A percentile compares a stretch with the other conserved stretches of the same genome.
These are phyloP conservation scores for Stemphylium lycopersici DNA, from an alignment of 2,329 filamentous ascomycete species.

Conservation along the genomic window DNA sequence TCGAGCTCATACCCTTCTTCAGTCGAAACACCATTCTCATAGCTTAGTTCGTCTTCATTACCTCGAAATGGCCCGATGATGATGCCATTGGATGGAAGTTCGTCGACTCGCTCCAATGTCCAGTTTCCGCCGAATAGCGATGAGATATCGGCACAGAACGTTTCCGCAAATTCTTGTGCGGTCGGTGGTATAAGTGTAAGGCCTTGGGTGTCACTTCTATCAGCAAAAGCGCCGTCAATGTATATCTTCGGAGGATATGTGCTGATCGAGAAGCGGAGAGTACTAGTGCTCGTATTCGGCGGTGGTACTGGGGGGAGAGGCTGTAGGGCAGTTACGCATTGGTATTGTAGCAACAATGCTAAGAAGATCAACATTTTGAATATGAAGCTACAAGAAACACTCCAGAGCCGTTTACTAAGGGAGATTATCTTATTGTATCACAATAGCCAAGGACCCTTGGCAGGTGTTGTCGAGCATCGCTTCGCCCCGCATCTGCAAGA, in stretches of 20 bases:
- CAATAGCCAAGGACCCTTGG: constrained; percentile 7
- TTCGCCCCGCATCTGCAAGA: constrained; percentile 12
- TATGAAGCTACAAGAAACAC: background rate
- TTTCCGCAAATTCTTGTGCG: constrained; percentile 56
- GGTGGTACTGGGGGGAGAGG: constrained; percentile 49
- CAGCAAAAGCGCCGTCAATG: constrained; percentile 50
- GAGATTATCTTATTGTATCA: background rate
- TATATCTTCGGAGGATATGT: constrained; percentile 47
- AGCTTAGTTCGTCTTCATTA: constrained; percentile 45
- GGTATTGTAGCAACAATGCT: background rate
- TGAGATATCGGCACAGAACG: constrained; percentile 55
- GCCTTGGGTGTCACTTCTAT: constrained; percentile 52
- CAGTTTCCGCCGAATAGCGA: constrained; percentile 51
- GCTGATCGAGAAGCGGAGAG: constrained; percentile 31
- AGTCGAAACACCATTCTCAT: constrained; percentile 55
- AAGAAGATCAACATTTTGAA: background rate
- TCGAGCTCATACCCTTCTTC: constrained; percentile 60
- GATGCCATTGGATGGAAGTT: constrained; percentile 51
- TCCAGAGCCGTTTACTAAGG: background rate
- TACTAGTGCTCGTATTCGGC: constrained; percentile 16
- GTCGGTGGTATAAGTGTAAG: constrained; percentile 60
- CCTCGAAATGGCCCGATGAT: constrained; percentile 49
- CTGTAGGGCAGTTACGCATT: constrained; percentile 39
- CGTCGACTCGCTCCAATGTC: constrained; percentile 49
- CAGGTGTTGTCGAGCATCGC: constrained; percentile 3